Base-by-base conservation (phyloP, 1,284 basidiomycete species). In the Cryptococcus sp. region DNA sequence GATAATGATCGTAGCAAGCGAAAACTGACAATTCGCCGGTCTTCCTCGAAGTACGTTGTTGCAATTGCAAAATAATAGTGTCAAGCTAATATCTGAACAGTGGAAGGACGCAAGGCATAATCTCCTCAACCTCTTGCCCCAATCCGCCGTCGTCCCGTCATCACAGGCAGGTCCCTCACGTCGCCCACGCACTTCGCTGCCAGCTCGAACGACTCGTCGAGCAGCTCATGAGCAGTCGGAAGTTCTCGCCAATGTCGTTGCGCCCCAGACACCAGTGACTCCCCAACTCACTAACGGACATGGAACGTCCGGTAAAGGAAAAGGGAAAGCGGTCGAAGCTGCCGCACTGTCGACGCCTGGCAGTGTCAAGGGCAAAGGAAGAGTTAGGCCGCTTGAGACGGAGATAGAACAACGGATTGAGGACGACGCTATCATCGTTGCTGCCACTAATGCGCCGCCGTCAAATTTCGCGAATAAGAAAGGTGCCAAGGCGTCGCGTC, bases 11-110 rank as follows among this genome's bases (percentile, higher is more conserved):
- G 42, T 59, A 90, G 88, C 80, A 80, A 40, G 89, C 89, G 8
- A 92, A 92, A 72, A 66, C 80, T 57, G 90, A 93, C 66, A 84
- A 84, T 31, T 87, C 88, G 8, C 78, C 81, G 38, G 89, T 89
- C 5, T 93, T 89, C 70, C 82, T 84, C 62, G 81, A 88, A 77
- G 90, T 90, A 66, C 57, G 84, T 50, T 7, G 17, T 2, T 42
- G 8, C 35, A n/a, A 19, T 10, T 7, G 19, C n/a, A 38, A 5
- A 45, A 23, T 44, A 5, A 1, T 11, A n/a, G 4, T 41, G 7
- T 15, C 25, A 25, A 11, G 38, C 39, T 42, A 57, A 59, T 62
- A 31, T 58, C 56, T 1, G 17, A 7, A 15, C 44, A 74, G 72
- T 75, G 70, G 57, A 70, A 69, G 54, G 54, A 69, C 19, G 31